Evolutionary conservation across 2,329 filamentous ascomycete genomes (phyloP).

Genomic region (Monosporascus sp.): DNA sequence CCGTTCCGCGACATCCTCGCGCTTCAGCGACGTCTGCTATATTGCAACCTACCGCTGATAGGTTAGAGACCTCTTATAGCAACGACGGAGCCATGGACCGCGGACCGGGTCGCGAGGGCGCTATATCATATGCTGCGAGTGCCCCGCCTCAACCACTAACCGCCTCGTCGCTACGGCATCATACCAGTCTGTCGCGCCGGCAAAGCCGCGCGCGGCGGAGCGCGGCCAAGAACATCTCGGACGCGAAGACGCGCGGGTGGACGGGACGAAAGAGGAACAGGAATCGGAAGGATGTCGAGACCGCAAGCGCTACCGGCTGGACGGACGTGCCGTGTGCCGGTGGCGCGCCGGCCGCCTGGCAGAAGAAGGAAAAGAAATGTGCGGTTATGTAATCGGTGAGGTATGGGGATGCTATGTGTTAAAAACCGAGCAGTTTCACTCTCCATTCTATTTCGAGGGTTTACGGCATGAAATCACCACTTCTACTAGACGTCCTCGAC

Average conservation of each 20-base stretch:
- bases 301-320: conserved; percentile 43
- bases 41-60: conserved; percentile 43
- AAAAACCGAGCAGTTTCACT: too few species aligned
- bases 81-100: conserved; percentile 5
- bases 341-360: conserved; percentile 20
- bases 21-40: conserved; percentile 28
- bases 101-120: too few species aligned
- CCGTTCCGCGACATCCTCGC: conserved; percentile 47
- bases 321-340: conserved; percentile 41
- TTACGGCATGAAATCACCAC: too few species aligned
- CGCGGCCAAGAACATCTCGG: conserved; percentile 57
- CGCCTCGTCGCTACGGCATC: conserved; percentile 32
- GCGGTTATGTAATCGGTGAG: conserved; percentile 42
- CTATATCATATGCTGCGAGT: not conserved
- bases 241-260: conserved; percentile 56
- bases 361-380: conserved; percentile 41
- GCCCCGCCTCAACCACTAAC: conserved; percentile 31
- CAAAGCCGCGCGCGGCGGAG: conserved; percentile 54
- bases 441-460: too few species aligned
- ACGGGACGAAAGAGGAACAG: conserved; percentile 32
- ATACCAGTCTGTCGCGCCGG: conserved; percentile 39
- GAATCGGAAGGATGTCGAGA: conserved; percentile 35
- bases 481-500: too few species aligned
- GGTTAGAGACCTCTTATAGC: conserved; percentile 52
- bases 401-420: not conserved